Base-by-base conservation (phyloP, 192 early-diverging fungal genomes). In the Coemansia sp. region DNA sequence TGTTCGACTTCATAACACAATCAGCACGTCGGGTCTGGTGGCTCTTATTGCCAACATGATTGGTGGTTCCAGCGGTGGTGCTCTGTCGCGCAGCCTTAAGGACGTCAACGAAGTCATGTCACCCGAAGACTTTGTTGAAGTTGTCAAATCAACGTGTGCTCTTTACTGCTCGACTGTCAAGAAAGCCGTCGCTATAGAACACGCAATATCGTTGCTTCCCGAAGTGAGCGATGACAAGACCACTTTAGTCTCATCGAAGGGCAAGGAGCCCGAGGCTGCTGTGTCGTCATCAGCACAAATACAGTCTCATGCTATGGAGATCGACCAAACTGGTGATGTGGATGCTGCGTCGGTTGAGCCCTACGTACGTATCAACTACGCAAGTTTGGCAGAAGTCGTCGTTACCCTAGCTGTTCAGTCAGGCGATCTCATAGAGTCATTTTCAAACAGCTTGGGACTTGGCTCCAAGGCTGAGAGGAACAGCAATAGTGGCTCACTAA, bases 391-490 rank as follows among this genome's bases (percentile, higher is more conserved):
- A 27, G 75, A 78, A 37, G 59, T 65, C 0, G 66, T 66, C 7
- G 63, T 78, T 40, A 41, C 69, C 4, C 64, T 72, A 44, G 59
- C 75, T 14, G 45, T 72, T 10, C 64, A 72, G 61, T 46, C 66
- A 0, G 69, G 69, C 30, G 69, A 78, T 39, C 67, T 72, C 57
- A 69, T 78, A 19, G 75, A 78, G 69, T 68, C 69, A 52, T 64
- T 71, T 39, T 78, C 75, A 6, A 78, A 72, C 58, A 78, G 75
- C 56, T 53, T 78, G 7, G 56, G 66, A 8, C 62, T 78, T 22
- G 58, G 39, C 0, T 21, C 46, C 18, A 52, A 57, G 53, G 18
- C 61, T 10, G 14, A 37, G 55, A 48, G 30, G 49, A 23, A n/a
- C 47, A 46, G 42, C 52, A 37, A 37, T 37, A 37, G 34, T 46